Evolutionary conservation across 768 basidiomycete genomes (phyloP).

Genomic region (Cantharellus anzutake): DNA sequence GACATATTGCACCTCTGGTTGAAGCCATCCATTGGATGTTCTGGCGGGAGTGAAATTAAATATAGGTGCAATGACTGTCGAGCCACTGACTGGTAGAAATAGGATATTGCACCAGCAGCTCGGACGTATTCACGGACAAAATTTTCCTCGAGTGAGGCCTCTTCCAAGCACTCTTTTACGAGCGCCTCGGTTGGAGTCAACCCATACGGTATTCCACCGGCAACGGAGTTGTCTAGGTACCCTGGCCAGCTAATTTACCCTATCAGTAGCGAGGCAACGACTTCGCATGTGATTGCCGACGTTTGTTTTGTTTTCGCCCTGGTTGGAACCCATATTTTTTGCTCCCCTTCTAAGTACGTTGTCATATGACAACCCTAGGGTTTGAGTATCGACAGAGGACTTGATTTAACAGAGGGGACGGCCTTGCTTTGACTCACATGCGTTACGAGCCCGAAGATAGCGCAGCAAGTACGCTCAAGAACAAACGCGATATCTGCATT

Average conservation of each 20-base stretch:
- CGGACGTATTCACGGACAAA: conserved; percentile 40
- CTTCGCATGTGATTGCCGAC: conserved; percentile 12
- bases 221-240: conserved; percentile 75
- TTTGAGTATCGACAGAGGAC: background rate
- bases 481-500: conserved; percentile 52
- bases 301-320: conserved; percentile 77
- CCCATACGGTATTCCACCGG: conserved; percentile 80
- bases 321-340: conserved; percentile 75
- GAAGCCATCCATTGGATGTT: conserved; percentile 55
- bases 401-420: background rate
- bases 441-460: conserved; percentile 76
- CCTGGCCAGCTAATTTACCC: conserved; percentile 46
- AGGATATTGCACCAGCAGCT: conserved; percentile 53
- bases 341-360: conserved; percentile 28
- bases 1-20: conserved; percentile 73
- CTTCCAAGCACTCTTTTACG: conserved; percentile 85
- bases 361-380: conserved; percentile 67
- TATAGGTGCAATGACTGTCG: background rate
- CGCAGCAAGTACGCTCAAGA: conserved; percentile 78
- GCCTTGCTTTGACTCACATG: conserved; percentile 19
- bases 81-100: conserved; percentile 46
- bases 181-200: conserved; percentile 51
- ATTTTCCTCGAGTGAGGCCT: conserved; percentile 61
- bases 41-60: conserved; percentile 15
- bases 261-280: background rate